Evolutionary conservation across 257 asterid species (phyloP).

Genomic region (Solanum dulcamara): DNA sequence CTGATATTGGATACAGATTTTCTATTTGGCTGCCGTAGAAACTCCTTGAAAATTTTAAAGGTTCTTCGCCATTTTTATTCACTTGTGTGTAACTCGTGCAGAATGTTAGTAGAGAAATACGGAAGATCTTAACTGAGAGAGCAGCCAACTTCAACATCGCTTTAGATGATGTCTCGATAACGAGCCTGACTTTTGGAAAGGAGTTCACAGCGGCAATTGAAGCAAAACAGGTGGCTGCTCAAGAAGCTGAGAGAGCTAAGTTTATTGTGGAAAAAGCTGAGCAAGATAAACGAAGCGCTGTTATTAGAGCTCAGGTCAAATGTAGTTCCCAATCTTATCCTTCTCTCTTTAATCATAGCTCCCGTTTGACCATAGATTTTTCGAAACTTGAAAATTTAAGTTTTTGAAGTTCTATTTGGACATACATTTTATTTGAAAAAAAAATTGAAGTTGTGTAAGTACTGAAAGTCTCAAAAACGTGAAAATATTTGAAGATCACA

Average conservation of each 20-base stretch:
- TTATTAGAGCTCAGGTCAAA: slow-evolving; percentile 82
- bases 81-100: slow-evolving; percentile 6
- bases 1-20: not conserved
- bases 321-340: not conserved
- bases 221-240: slow-evolving; percentile 96
- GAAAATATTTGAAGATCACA: too few relatives aligned
- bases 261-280: slow-evolving; percentile 90
- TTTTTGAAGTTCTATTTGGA: not conserved
- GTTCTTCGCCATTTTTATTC: not conserved
- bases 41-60: not conserved
- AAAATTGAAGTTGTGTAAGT: too few relatives aligned
- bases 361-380: not conserved
- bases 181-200: slow-evolving; percentile 69
- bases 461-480: too few relatives aligned
- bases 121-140: slow-evolving; percentile 68
- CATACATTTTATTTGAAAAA: too few relatives aligned
- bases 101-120: slow-evolving; percentile 83
- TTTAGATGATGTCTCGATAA: slow-evolving; percentile 84
- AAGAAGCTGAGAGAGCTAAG: slow-evolving; percentile 95
- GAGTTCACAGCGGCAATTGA: slow-evolving; percentile 96
- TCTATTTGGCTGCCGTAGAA: not conserved
- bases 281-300: slow-evolving; percentile 79
- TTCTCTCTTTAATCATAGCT: not conserved
- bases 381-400: too few relatives aligned
- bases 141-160: slow-evolving; percentile 83